Base-by-base conservation (phyloP, 139 green algal species). In the Chlamydomonas sphaeroides region DNA sequence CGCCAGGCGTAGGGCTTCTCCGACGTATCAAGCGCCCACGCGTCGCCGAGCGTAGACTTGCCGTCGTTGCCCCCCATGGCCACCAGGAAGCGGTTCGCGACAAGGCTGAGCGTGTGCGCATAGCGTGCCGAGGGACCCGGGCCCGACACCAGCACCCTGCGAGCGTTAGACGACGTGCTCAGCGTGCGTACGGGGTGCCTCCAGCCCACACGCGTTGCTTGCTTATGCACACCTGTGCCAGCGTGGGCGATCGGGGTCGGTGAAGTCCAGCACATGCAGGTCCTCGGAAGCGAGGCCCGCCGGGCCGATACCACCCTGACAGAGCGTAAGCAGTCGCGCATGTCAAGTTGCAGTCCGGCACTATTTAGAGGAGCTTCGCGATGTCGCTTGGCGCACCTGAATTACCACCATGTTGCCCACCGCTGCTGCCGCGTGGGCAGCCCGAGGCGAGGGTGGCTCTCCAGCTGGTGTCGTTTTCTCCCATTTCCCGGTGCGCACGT, bases 401-500 rank as follows among this genome's bases (percentile, higher is more conserved):
- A 99, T 90, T 10, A 99, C 97, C 2, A 99, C 94, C 97, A 99
- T 99, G 83, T 94, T 98, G 72, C 97, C 97, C 23, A 99, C 97
- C 23, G 97, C 96, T n/a, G 97, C 98, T 25, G 96, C 96, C 53
- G 96, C 96, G 79, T 99, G 97, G 6, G 97, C 97, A 53, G 97
- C 97, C 18, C 97, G 88, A 0, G 97, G 95, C 26, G 94, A 98
- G 0, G 97, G 97, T 23, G 93, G 88, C 85, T 99, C 97, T 11
- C 97, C 97, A 45, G 86, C 62, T 10, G 95, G 94, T 15, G 84
- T 77, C 21, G 98, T 91, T 63, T 96, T 96, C 62, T 93, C 84
- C 96, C 96, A 99, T 75, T 85, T 92, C 15, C 96, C 96, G 0
- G 85, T 92, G 2, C 91, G 79, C 51, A 98, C 92, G 75, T 99